These are phyloP conservation scores for Annulohypoxylon moriforme DNA, from an alignment of 495 filamentous ascomycete genomes.

Conservation along the genomic window DNA sequence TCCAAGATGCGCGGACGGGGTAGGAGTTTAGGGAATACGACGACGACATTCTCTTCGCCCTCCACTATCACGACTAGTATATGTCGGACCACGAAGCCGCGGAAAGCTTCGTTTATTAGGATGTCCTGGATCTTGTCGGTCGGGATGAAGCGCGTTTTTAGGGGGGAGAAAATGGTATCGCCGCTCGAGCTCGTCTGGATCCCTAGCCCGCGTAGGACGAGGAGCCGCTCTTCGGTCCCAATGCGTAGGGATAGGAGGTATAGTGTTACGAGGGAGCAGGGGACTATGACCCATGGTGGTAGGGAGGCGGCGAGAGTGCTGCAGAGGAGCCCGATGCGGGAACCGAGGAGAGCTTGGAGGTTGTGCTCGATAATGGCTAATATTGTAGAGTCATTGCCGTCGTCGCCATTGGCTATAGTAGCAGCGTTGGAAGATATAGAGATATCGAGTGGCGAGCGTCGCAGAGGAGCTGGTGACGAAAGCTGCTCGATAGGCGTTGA, in stretches of 20 bases:
- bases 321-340: slow-evolving; percentile 8
- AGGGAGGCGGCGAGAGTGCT: slow-evolving; percentile 18
- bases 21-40: slow-evolving; percentile 89
- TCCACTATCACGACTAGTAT: slow-evolving; percentile 92
- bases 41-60: slow-evolving; percentile 86
- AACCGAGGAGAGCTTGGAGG: slow-evolving; percentile 49
- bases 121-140: slow-evolving; percentile 92
- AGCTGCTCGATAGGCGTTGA: slow-evolving; percentile 6
- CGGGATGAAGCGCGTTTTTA: slow-evolving; percentile 88
- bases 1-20: slow-evolving; percentile 78
- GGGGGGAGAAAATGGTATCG: slow-evolving; percentile 65
- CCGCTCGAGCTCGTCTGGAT: slow-evolving; percentile 86
- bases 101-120: slow-evolving; percentile 94
- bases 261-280: slow-evolving; percentile 44
- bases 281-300: slow-evolving; percentile 53
- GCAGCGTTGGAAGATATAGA: neutral
- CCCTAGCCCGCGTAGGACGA: slow-evolving; percentile 88
- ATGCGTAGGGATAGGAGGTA: slow-evolving; percentile 55
- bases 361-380: slow-evolving; percentile 51
- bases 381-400: slow-evolving; percentile 15
- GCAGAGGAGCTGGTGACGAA: neutral
- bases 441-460: neutral
- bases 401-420: neutral
- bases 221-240: slow-evolving; percentile 80
- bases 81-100: slow-evolving; percentile 89